Evolutionary conservation across 768 basidiomycete species (phyloP).

Genomic region (Botryobasidium botryosum): DNA sequence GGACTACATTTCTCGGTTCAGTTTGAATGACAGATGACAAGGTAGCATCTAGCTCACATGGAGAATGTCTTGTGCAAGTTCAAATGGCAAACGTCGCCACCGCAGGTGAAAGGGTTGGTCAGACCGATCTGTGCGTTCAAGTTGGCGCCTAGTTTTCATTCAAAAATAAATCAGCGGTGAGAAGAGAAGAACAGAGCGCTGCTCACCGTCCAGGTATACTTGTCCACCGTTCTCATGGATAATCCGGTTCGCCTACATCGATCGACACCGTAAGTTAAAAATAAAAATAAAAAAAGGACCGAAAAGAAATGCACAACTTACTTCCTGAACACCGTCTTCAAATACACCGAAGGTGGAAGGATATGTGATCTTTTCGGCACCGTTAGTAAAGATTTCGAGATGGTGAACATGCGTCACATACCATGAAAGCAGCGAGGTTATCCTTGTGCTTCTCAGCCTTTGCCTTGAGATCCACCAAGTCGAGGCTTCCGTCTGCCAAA

Average conservation of each 20-base stretch:
- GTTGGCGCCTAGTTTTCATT: conserved; percentile 47
- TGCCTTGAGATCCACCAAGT: conserved; percentile 63
- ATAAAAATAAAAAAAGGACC: background rate
- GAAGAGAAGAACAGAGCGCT: background rate
- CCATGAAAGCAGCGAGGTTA: conserved; percentile 92
- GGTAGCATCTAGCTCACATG: conserved; percentile 38
- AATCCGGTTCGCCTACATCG: conserved; percentile 65
- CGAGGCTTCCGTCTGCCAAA: conserved; percentile 70
- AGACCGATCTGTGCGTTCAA: conserved; percentile 87
- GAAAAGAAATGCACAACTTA: conserved; percentile 17
- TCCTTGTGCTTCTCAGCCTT: conserved; percentile 89
- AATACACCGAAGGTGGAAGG: conserved; percentile 98
- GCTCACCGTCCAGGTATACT: conserved; percentile 80
- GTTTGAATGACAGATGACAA: background rate
- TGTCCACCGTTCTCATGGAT: conserved; percentile 93
- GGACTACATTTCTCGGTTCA: conserved; percentile 33
- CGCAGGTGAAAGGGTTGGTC: conserved; percentile 86
- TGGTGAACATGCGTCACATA: conserved; percentile 17
- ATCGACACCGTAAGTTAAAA: conserved; percentile 5
- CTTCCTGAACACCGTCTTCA: conserved; percentile 73
- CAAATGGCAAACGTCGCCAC: conserved; percentile 95
- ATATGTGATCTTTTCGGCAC: conserved; percentile 65
- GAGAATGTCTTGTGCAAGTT: conserved; percentile 98
- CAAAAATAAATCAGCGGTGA: background rate
- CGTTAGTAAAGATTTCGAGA: conserved; percentile 8